Base-by-base conservation (phyloP, 805 yeast genomes). In the Myxozyma nipponensis region DNA sequence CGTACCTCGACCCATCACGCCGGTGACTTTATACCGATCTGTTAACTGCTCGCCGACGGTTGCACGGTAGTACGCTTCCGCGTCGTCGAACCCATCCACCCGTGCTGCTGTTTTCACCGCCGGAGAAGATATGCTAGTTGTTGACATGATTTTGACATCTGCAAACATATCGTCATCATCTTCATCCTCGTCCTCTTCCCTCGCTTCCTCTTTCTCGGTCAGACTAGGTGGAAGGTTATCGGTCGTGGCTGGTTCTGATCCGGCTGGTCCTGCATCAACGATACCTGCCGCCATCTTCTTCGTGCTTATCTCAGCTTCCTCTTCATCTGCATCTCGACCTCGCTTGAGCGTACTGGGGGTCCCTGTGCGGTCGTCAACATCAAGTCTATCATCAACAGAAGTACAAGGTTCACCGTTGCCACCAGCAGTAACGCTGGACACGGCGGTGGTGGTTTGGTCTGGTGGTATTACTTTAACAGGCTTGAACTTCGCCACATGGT, bases 31-130 rank as follows among this genome's bases (percentile, higher is more conserved):
- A 47, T 66, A 67, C 42, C 63, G 56, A 25, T 49, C 57, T 28
- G 66, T 57, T n/a, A 67, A 35, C n/a, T 65, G 49, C 49, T 67
- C 71, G 17, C 69, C 68, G 19, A 65, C 42, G 23, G 67, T 64
- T 30, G 62, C 51, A 13, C 66, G 50, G 44, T 67, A 67, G 48
- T 67, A 67, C 2, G 69, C 69, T 15, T 67, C 70, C 2, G 47
- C 54, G 46, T 67, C 70, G 41, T 68, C 71, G 15, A 35, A 35
- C 9, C 19, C 38, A 56, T 22, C 32, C 32, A 23, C 22, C 23
- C 21, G 19, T 7, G 30, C 3, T 28, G 32, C 7, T 9, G 32
- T 28, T 28, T 28, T 28, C 7, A 21, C 19, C 3, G 41, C 43
- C 7, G 60, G 25, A 21, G 37, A 47, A 15, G 54, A 57, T 47